Conservation (phyloP, 768 basidiomycete species). For the Austroboletus festivus region DNA sequence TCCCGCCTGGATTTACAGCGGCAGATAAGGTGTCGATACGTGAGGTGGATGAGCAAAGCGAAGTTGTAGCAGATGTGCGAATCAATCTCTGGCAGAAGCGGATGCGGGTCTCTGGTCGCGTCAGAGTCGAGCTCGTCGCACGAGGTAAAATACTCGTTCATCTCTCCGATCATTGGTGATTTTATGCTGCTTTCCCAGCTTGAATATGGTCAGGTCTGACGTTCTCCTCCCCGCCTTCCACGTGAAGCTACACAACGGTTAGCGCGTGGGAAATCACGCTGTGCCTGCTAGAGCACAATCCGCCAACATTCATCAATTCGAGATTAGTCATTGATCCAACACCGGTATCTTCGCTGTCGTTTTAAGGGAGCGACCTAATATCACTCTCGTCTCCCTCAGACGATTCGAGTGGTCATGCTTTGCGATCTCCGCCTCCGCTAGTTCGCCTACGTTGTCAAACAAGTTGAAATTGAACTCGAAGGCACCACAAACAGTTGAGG, state of each 20-base stretch:
- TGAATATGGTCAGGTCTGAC: conserved; percentile 28
- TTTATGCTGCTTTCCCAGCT: conserved; percentile 10
- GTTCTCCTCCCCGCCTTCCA: conserved; percentile 17
- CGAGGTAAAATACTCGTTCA: conserved; percentile 33
- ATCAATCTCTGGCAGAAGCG: conserved; percentile 64
- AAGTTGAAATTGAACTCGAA: conserved; percentile 8
- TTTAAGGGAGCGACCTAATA: conserved; percentile 7
- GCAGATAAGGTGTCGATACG: conserved; percentile 56
- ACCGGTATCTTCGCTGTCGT: neutral
- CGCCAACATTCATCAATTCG: conserved; percentile 56
- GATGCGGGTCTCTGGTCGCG: conserved; percentile 58
- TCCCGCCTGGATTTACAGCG: conserved; percentile 41
- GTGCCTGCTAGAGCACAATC: conserved; percentile 51
- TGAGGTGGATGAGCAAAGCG: conserved; percentile 47
- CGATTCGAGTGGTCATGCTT: neutral
- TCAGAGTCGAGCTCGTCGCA: conserved; percentile 66
- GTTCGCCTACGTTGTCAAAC: neutral
- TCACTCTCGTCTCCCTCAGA: conserved; percentile 3
- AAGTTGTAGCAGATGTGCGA: conserved; percentile 46
- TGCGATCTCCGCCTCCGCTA: neutral
- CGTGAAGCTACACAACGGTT: neutral
- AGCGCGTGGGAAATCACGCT: conserved; percentile 45
- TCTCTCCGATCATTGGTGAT: neutral
- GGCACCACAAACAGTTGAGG: conserved; percentile 4
- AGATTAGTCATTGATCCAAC: conserved; percentile 44